phyloP scores from a whole-genome alignment of 495 filamentous ascomycete species.

The Xylaria acuta region DNA sequence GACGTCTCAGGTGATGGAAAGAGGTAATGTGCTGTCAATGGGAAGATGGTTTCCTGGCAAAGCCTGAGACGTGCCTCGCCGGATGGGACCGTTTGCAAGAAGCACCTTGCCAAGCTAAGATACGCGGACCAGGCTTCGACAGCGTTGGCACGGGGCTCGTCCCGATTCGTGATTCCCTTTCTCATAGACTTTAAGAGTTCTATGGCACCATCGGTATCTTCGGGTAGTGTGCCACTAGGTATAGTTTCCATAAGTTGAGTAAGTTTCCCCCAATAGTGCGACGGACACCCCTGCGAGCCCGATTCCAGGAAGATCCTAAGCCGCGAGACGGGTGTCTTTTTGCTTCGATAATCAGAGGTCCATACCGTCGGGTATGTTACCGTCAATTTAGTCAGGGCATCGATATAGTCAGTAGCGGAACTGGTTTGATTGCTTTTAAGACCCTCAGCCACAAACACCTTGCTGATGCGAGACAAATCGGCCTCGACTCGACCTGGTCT shows the following conservation, averaged over 20 bases:
- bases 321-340: slow-evolving; percentile 67
- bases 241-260: slow-evolving; percentile 64
- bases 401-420: slow-evolving; percentile 72
- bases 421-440: slow-evolving; percentile 71
- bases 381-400: slow-evolving; percentile 68
- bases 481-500: slow-evolving; percentile 55
- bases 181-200: slow-evolving; percentile 69
- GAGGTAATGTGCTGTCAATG: slow-evolving; percentile 48
- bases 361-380: slow-evolving; percentile 70
- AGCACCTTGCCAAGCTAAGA: slow-evolving; percentile 59
- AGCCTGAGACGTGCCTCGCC: slow-evolving; percentile 41
- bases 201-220: slow-evolving; percentile 51
- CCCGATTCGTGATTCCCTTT: slow-evolving; percentile 71
- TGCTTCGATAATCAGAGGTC: slow-evolving; percentile 70
- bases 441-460: slow-evolving; percentile 70
- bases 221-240: slow-evolving; percentile 54
- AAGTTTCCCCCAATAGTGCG: slow-evolving; percentile 74
- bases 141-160: slow-evolving; percentile 73
- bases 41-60: slow-evolving; percentile 52
- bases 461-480: slow-evolving; percentile 67
- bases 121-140: slow-evolving; percentile 76
- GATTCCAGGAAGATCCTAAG: slow-evolving; percentile 77
- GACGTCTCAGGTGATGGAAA: slow-evolving; percentile 45
- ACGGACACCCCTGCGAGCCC: slow-evolving; percentile 76
- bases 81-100: slow-evolving; percentile 47